Evolutionary conservation across 805 yeast species (phyloP), one percentile per base, ranked within the genome.

Genomic region (Brettanomyces anomalus): DNA sequence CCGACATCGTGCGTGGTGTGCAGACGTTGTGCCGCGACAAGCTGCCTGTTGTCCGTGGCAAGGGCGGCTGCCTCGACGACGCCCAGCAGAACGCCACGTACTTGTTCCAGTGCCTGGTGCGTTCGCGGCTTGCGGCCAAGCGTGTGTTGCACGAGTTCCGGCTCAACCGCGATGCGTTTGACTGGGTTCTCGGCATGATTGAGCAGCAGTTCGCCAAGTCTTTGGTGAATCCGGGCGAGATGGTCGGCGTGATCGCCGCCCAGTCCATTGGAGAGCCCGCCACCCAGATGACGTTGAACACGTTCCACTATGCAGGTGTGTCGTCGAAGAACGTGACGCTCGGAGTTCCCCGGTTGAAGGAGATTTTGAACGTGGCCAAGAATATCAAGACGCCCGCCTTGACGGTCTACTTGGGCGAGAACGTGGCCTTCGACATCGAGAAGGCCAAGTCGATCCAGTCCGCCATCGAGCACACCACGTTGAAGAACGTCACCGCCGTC

Each of bases 351-450:
- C 94, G 97, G 75, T 76, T 89, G 64, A 89, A 89, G 77, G 97
- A 89, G 71, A 93, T 93, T 77, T 76, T 93, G 65, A 90, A 90
- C 62, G 98, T 93, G 51, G 99, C 99, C 10, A 93, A 93, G 70
- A 90, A 86, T 57, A 89, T 93, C 74, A 93, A 90, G 68, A 93
- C 99, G n/a, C 99, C 99, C n/a, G 94, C 96, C 13, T 72, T 90
- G 60, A 88, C 96, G 8, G 96, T 90, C n/a, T 93, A 89, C 61
- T 69, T 93, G 61, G 74, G 85, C 39, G 79, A 81, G 4, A 90
- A 79, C 34, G 74, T 81, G 49, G 89, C 96, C 4, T 73, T 76
- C 39, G 96, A 93, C 55, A 90, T 89, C 64, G 97, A 89, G 62
- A 79, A 73, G 65, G 97, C 99, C 10, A 93, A 93, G 70, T 81